These are phyloP conservation scores for Blastobotrys buckinghamii DNA, from an alignment of 1,139 yeast species.

Conservation along the genomic window DNA sequence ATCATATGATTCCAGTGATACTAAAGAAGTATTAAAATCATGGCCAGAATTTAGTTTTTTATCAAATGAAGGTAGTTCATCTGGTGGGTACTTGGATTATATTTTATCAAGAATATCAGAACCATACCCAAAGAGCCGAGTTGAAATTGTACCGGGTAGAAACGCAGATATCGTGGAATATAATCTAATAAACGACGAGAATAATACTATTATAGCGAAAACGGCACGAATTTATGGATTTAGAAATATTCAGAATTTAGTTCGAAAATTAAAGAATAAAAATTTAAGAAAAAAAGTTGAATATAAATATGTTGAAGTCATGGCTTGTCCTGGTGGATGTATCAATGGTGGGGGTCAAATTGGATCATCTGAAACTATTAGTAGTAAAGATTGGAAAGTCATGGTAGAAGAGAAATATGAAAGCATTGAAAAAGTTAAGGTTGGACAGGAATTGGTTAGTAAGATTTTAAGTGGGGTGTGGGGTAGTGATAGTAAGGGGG, in stretches of 20 bases:
- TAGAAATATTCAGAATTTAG: conserved; percentile 88
- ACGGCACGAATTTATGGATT: conserved; percentile 86
- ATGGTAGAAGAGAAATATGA: conserved; percentile 29
- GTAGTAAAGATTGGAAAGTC: conserved; percentile 32
- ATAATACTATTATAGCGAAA: conserved; percentile 45
- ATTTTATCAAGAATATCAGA: conserved; percentile 22
- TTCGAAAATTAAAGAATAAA: conserved; percentile 64
- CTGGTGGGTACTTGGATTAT: conserved; percentile 70
- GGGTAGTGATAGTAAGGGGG: conserved; percentile 16
- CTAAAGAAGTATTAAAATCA: background rate
- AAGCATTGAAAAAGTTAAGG: conserved; percentile 20
- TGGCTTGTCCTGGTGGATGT: conserved; percentile 99
- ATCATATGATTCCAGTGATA: background rate
- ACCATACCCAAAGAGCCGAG: conserved; percentile 12
- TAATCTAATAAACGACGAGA: conserved; percentile 41
- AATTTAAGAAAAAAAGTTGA: conserved; percentile 32
- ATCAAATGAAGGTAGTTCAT: conserved; percentile 64
- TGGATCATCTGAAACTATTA: conserved; percentile 39
- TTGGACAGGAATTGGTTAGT: conserved; percentile 9
- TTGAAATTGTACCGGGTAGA: conserved; percentile 47
- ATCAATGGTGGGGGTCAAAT: conserved; percentile 97
- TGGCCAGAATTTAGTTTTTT: conserved; percentile 42
- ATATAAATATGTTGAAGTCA: conserved; percentile 84
- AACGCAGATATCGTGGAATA: conserved; percentile 74
- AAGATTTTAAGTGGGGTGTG: conserved; percentile 12